Base-by-base conservation (phyloP, 2,329 filamentous ascomycete genomes). In the Fusarium pseudocircinatum region DNA sequence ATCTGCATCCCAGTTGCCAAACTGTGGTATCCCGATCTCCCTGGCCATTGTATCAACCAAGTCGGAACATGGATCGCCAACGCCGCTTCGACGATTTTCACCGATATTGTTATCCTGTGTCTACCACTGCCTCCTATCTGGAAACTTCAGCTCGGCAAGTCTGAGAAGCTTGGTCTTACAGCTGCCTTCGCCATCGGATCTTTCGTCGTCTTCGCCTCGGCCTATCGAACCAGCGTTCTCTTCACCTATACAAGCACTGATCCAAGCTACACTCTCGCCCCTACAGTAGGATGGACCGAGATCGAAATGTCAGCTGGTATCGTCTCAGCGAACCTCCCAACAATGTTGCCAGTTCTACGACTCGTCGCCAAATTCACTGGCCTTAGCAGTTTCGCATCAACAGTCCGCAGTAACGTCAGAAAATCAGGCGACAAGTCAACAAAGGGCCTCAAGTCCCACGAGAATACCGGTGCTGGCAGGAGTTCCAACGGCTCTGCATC, bases 321-420 rank as follows among this genome's bases (percentile, higher is more conserved):
- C 70, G 81, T 87, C 47, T 87, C 86, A 0, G 87, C 87, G 12
- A 88, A 86, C 69, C 84, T 88, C 0, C 87, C 87, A 0, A 87
- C 87, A 1, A 79, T 89, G 43, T 82, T 85, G 11, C 86, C 86
- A 6, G 81, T 86, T 20, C 71, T 87, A 37, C 79, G 80, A 7
- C 24, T 74, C 15, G 78, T 84, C 13, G 79, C 83, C 6, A 81
- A 84, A n/a, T 80, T 86, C 24, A 85, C 84, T 64, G 73, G 78
- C 15, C 52, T 77, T 12, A 70, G 80, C n/a, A 81, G 80, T 7
- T 39, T 77, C 4, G 56, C 67, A 7, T 62, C 69, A 1, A 75
- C 67, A 6, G 68, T 77, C 3, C 63, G 69, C 36, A 66, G 67
- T 7, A 56, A 62, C 18, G 69, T 70, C 16, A 69, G 65, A 16